Evolutionary conservation across 345 rosid genomes (phyloP).

Genomic region (Sonneratia alba): DNA sequence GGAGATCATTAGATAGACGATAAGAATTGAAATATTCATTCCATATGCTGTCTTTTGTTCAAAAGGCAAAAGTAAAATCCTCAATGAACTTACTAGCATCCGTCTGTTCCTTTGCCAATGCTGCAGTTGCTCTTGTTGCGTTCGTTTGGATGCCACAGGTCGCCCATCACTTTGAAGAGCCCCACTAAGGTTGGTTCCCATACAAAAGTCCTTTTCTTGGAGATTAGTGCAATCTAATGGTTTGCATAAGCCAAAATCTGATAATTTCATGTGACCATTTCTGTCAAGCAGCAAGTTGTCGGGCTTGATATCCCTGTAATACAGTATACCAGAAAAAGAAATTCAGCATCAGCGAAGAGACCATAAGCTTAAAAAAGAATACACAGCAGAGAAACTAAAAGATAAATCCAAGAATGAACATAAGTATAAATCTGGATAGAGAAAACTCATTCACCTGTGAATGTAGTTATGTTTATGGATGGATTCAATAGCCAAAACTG

Average conservation of each 20-base stretch:
- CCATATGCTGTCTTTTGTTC: neutral
- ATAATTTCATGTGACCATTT: conserved; percentile 74
- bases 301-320: conserved; percentile 89
- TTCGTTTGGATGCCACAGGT: conserved; percentile 49
- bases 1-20: neutral
- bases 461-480: conserved; percentile 95
- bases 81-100: conserved; percentile 51
- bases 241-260: conserved; percentile 94
- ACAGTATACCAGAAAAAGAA: neutral
- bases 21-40: neutral
- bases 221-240: conserved; percentile 81
- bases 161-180: conserved; percentile 30
- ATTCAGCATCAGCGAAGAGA: conserved; percentile 3
- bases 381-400: neutral
- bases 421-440: neutral
- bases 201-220: conserved; percentile 60
- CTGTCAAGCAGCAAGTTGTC: conserved; percentile 88
- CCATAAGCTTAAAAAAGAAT: neutral
- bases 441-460: conserved; percentile 55
- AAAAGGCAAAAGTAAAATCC: neutral
- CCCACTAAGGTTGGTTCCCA: conserved; percentile 29
- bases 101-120: conserved; percentile 95
- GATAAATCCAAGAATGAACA: neutral
- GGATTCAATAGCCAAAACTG: conserved; percentile 92
- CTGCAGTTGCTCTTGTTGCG: conserved; percentile 80